A percentile compares a stretch with the other conserved stretches of the same genome.
Conservation (phyloP, 768 basidiomycete species). For the Boletus rex-veris region DNA sequence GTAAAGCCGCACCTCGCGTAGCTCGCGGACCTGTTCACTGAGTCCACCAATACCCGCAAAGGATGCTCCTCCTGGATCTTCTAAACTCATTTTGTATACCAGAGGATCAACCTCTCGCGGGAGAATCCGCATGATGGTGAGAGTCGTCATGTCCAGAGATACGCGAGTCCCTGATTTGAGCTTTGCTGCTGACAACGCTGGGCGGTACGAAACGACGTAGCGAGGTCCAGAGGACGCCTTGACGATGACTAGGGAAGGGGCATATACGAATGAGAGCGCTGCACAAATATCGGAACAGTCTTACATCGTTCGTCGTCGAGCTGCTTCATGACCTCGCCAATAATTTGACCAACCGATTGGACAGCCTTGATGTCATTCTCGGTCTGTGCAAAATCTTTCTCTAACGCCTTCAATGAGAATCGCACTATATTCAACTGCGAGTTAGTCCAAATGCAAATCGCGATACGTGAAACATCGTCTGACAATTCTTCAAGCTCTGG, state of each 20-base stretch:
- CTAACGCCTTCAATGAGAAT: constrained; percentile 84
- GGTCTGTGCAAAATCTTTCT: constrained; percentile 88
- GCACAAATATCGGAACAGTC: constrained; percentile 26
- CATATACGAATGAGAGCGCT: not conserved
- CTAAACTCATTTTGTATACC: constrained; percentile 99
- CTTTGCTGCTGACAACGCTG: constrained; percentile 85
- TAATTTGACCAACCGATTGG: constrained; percentile 98
- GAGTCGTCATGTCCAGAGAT: constrained; percentile 97
- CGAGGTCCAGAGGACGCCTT: constrained; percentile 98
- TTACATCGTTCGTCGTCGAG: constrained; percentile 95
- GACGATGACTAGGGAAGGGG: constrained; percentile 72
- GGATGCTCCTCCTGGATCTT: constrained; percentile 92
- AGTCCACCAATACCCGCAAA: constrained; percentile 98
- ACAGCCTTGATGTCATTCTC: constrained; percentile 99
- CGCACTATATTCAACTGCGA: constrained; percentile 55
- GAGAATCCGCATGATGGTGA: constrained; percentile 98
- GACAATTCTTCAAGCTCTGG: constrained; percentile 87
- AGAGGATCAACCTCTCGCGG: constrained; percentile 97
- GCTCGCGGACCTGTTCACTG: constrained; percentile 92
- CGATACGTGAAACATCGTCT: constrained; percentile 30
- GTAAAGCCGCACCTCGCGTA: constrained; percentile 71
- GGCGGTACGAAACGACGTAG: constrained; percentile 97
- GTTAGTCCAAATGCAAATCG: not conserved
- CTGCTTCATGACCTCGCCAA: constrained; percentile 98
- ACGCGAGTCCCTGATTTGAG: constrained; percentile 94